Evolutionary conservation across 169 alveolate species (phyloP).

Genomic region (Perkinsus olseni): DNA sequence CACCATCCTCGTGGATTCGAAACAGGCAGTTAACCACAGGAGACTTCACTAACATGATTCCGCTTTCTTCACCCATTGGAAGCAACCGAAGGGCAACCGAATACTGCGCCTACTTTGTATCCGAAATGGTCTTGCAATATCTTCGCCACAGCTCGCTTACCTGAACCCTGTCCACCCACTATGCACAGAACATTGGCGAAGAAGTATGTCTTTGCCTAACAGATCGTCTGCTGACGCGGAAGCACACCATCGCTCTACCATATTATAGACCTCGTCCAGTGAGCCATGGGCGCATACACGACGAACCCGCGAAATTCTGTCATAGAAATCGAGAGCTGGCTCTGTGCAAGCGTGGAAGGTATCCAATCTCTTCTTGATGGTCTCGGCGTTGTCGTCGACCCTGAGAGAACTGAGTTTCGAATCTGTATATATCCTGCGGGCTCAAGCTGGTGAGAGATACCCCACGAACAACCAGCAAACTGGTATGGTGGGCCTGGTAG

Average conservation of each 20-base stretch:
- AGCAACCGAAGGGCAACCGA: too few species aligned
- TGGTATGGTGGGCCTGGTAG: too few species aligned
- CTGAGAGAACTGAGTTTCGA: too few species aligned
- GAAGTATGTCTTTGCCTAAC: not conserved
- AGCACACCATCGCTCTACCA: not conserved
- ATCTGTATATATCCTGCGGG: too few species aligned
- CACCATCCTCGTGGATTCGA: too few species aligned
- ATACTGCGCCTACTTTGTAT: not conserved
- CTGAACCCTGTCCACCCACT: not conserved
- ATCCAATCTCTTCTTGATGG: slow-evolving; percentile 40
- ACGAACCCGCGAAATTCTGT: not conserved
- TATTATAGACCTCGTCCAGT: not conserved
- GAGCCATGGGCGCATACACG: not conserved
- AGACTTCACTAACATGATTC: too few species aligned
- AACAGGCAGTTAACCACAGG: too few species aligned
- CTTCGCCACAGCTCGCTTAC: not conserved
- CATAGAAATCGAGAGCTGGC: slow-evolving; percentile 29
- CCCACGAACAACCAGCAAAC: too few species aligned
- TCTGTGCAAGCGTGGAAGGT: slow-evolving; percentile 38
- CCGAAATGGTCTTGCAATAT: not conserved
- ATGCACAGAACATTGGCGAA: not conserved
- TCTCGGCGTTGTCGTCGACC: slow-evolving; percentile 51
- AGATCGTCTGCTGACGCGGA: not conserved
- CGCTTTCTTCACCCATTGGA: too few species aligned
- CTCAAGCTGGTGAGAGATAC: too few species aligned